Percentiles rank a stretch among this genome's conserved stretches.
phyloP scores from a whole-genome alignment of 305 asterid genomes.

The Plantago coronopus region DNA sequence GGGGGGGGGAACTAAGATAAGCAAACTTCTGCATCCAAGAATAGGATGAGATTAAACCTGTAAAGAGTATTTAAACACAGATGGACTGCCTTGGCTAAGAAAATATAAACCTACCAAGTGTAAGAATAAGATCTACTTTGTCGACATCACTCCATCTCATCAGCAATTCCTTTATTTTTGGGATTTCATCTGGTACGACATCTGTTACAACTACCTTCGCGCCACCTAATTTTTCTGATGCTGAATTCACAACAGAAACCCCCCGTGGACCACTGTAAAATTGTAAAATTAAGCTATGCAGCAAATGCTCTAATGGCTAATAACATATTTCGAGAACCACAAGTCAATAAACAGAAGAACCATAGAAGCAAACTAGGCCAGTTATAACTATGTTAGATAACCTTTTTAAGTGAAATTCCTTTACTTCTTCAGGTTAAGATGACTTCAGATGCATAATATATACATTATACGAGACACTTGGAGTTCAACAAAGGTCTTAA shows the following conservation, averaged over 20 bases:
- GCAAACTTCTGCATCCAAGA: constrained; percentile 6
- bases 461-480: too few relatives aligned
- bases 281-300: not conserved
- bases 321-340: not conserved
- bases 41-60: constrained; percentile 8
- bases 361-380: not conserved
- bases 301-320: not conserved
- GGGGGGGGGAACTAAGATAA: too few relatives aligned
- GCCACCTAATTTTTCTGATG: constrained; percentile 85
- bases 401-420: too few relatives aligned
- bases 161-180: constrained; percentile 58
- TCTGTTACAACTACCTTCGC: constrained; percentile 66
- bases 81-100: constrained; percentile 17
- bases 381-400: too few relatives aligned
- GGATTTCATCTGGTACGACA: constrained; percentile 80
- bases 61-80: constrained; percentile 1
- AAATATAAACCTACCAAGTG: constrained; percentile 57
- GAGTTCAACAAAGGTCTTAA: not conserved
- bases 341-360: constrained; percentile 1
- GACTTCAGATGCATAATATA: too few relatives aligned
- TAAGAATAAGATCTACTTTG: constrained; percentile 86
- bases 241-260: constrained; percentile 70
- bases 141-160: constrained; percentile 86
- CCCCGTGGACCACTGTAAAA: constrained; percentile 89
- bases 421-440: too few relatives aligned